Conservation (phyloP, 192 early-diverging fungal genomes). For the Mortierella hygrophila region DNA sequence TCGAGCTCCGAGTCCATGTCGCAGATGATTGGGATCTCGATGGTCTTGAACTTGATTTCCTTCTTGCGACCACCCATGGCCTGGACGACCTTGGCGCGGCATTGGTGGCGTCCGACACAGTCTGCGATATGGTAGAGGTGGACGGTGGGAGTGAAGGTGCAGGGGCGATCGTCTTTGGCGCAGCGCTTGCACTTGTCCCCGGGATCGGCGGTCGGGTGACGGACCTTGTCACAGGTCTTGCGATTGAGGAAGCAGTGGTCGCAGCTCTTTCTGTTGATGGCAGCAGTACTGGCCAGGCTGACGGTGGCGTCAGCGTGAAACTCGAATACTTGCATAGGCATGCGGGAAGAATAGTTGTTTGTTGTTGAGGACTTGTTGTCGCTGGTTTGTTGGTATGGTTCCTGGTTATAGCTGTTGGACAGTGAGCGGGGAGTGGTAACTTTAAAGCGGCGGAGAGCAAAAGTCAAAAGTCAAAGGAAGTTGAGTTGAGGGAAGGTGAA, state of each 20-base stretch:
- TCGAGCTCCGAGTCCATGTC: constrained; percentile 53
- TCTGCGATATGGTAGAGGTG: constrained; percentile 55
- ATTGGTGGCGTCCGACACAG: constrained; percentile 54
- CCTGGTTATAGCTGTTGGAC: no score
- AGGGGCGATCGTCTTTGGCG: constrained; percentile 47
- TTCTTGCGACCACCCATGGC: constrained; percentile 56
- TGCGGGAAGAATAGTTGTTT: background rate
- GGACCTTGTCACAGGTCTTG: constrained; percentile 55
- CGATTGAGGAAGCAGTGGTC: constrained; percentile 55
- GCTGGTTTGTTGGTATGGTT: background rate
- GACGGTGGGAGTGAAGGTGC: constrained; percentile 51
- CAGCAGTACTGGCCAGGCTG: constrained; percentile 46
- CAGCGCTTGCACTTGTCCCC: constrained; percentile 53
- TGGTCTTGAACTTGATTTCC: constrained; percentile 52
- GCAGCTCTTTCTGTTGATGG: constrained; percentile 54
- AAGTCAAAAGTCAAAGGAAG: background rate
- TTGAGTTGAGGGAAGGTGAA: background rate
- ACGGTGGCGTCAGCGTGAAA: constrained; percentile 52
- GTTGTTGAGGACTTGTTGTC: background rate
- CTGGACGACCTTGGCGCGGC: constrained; percentile 55
- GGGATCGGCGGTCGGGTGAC: constrained; percentile 26
- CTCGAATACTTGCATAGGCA: constrained; percentile 55
- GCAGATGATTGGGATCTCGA: constrained; percentile 52
- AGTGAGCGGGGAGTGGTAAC: background rate
- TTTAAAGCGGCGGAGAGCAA: background rate